Percentiles rank a stretch among this genome's conserved stretches.
Evolutionary conservation across 148 eudicot genomes (phyloP).

Genomic region (Camellia japonica): DNA sequence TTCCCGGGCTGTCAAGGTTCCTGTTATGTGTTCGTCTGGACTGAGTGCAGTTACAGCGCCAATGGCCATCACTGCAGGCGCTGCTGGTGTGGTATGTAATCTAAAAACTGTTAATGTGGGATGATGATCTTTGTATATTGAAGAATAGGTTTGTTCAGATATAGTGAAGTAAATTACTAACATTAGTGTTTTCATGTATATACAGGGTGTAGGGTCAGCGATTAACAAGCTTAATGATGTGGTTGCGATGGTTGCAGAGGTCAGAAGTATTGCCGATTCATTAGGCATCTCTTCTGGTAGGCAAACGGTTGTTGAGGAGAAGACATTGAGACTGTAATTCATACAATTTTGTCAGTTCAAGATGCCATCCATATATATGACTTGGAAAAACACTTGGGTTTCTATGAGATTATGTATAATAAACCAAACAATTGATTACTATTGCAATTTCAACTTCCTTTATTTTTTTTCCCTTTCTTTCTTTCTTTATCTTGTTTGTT

Average conservation of each 20-base stretch:
- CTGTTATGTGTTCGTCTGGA: conserved; percentile 90
- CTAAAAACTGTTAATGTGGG: not conserved
- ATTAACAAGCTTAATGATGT: conserved; percentile 86
- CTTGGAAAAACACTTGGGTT: too few species aligned
- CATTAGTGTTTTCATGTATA: not conserved
- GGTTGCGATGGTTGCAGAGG: conserved; percentile 93
- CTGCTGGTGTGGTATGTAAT: conserved; percentile 80
- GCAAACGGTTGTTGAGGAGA: conserved; percentile 16
- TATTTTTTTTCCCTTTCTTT: not conserved
- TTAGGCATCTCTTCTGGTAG: conserved; percentile 25
- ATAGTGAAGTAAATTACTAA: not conserved
- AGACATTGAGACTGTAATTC: conserved; percentile 21
- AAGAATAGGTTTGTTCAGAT: not conserved
- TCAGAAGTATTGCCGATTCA: conserved; percentile 68
- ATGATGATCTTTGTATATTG: not conserved
- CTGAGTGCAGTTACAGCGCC: conserved; percentile 86
- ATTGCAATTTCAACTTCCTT: not conserved
- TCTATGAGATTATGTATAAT: too few species aligned
- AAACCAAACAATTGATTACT: not conserved
- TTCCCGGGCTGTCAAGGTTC: conserved; percentile 75
- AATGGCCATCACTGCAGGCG: conserved; percentile 89
- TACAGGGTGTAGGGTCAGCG: conserved; percentile 90
- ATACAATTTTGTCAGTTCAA: not conserved
- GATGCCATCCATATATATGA: not conserved
- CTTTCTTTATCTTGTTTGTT: not conserved